These are phyloP conservation scores for Cornus florida DNA, from an alignment of 148 eudicot genomes.

Conservation along the genomic window DNA sequence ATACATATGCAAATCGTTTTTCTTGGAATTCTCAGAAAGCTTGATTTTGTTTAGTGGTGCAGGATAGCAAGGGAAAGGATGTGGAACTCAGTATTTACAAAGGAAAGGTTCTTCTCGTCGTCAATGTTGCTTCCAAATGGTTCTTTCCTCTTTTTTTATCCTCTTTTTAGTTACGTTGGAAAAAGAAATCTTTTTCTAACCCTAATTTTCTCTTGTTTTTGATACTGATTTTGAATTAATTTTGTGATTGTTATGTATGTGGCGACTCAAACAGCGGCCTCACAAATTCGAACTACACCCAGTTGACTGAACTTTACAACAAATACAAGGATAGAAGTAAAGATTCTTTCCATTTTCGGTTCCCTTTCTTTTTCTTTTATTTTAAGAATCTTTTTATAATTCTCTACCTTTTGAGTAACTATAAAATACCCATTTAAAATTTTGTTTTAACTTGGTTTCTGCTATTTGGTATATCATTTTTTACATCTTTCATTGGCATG, in stretches of 20 bases:
- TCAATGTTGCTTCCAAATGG: constrained; percentile 98
- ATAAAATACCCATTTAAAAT: neutral
- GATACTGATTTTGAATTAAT: neutral
- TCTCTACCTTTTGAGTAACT: neutral
- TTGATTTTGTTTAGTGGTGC: constrained; percentile 10
- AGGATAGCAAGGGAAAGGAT: constrained; percentile 68
- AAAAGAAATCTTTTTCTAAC: neutral
- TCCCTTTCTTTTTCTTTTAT: constrained; percentile 4
- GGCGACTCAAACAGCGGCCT: constrained; percentile 52
- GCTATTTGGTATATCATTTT: neutral
- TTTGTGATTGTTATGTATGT: neutral
- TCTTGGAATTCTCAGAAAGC: neutral
- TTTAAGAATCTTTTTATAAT: neutral
- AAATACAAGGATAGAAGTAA: constrained; percentile 73
- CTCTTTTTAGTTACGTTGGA: neutral
- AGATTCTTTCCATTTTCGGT: neutral
- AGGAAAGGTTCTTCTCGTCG: constrained; percentile 82
- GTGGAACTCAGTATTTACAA: constrained; percentile 74
- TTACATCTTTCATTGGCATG: neutral
- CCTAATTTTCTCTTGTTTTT: neutral
- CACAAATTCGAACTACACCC: constrained; percentile 72
- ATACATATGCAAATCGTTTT: neutral
- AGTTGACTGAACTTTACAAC: constrained; percentile 69
- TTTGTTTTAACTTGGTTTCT: neutral
- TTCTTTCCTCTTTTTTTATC: constrained; percentile 13